These are phyloP conservation scores for Carex arenaria DNA, from an alignment of 202 grass and related monocot genomes.

Conservation along the genomic window DNA sequence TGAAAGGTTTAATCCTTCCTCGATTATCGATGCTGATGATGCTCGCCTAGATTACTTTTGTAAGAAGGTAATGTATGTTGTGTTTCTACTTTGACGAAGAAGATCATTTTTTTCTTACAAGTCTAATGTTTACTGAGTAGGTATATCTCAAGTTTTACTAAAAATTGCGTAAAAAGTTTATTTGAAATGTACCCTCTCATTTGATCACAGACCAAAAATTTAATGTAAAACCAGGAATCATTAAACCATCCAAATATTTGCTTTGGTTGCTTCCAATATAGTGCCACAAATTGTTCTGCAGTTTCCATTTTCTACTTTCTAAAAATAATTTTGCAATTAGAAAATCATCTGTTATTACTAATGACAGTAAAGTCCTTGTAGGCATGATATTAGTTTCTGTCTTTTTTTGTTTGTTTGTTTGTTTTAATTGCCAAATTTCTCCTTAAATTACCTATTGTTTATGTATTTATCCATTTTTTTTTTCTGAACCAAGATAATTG, in stretches of 20 bases:
- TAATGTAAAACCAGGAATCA: background rate
- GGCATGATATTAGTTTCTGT: background rate
- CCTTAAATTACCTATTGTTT: background rate
- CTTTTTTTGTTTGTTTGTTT: background rate
- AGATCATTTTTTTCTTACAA: background rate
- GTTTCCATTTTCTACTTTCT: background rate
- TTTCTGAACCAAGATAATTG: background rate
- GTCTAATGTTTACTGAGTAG: background rate
- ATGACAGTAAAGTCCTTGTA: background rate
- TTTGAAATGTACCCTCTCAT: background rate
- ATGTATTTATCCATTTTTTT: background rate
- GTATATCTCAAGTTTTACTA: background rate
- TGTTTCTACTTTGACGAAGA: constrained; percentile 4
- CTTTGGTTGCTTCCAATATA: background rate
- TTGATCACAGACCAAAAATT: background rate
- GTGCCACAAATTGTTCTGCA: background rate
- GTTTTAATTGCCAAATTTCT: background rate
- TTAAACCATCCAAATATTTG: background rate
- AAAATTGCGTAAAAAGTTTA: background rate
- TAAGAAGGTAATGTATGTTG: constrained; percentile 55
- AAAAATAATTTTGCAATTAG: background rate
- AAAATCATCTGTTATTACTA: background rate
- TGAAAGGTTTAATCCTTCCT: constrained; percentile 74
- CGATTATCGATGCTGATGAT: constrained; percentile 64
- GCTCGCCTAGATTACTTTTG: constrained; percentile 87